Percentiles rank a stretch among this genome's conserved stretches.
Evolutionary conservation across 2,329 filamentous ascomycete genomes (phyloP).

Genomic region (Ophiognomonia clavigignenti-juglandacearum): DNA sequence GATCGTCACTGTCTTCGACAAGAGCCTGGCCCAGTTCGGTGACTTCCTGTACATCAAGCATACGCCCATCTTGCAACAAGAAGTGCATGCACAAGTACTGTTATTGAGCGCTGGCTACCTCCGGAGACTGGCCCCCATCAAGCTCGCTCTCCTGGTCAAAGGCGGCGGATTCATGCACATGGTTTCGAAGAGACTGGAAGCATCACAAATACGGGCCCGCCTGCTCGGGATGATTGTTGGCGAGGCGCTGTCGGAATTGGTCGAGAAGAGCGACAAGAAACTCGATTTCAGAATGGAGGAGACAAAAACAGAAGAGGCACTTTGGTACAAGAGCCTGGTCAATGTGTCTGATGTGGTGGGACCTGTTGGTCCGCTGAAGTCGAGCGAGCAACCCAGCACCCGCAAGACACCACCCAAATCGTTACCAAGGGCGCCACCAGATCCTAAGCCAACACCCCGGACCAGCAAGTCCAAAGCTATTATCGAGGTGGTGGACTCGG

Average conservation of each 20-base stretch:
- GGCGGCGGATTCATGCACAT: slow-evolving; percentile 70
- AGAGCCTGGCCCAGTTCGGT: slow-evolving; percentile 68
- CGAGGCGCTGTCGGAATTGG: slow-evolving; percentile 61
- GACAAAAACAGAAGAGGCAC: slow-evolving; percentile 64
- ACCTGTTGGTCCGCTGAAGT: slow-evolving; percentile 43
- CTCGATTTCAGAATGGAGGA: slow-evolving; percentile 85
- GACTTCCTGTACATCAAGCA: slow-evolving; percentile 86
- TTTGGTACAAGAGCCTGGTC: slow-evolving; percentile 68
- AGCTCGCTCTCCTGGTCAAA: slow-evolving; percentile 63
- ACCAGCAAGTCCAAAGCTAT: slow-evolving; percentile 34
- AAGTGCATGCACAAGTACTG: slow-evolving; percentile 77
- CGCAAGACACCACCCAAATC: slow-evolving; percentile 20
- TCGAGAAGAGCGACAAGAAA: slow-evolving; percentile 63
- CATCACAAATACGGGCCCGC: slow-evolving; percentile 68
- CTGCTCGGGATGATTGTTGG: slow-evolving; percentile 88
- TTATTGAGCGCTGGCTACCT: slow-evolving; percentile 75
- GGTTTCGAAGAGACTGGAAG: slow-evolving; percentile 78
- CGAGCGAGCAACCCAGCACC: slow-evolving; percentile 12
- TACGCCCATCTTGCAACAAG: slow-evolving; percentile 78
- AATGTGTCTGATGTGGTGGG: slow-evolving; percentile 60
- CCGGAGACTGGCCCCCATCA: slow-evolving; percentile 59
- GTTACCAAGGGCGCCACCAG: slow-evolving; percentile 25
- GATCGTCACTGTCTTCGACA: slow-evolving; percentile 58
- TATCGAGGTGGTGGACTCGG: slow-evolving; percentile 62
- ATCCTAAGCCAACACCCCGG: slow-evolving; percentile 24